These are phyloP conservation scores for Paramecium tetraurelia DNA, from an alignment of 73 alveolate species.

Conservation along the genomic window DNA sequence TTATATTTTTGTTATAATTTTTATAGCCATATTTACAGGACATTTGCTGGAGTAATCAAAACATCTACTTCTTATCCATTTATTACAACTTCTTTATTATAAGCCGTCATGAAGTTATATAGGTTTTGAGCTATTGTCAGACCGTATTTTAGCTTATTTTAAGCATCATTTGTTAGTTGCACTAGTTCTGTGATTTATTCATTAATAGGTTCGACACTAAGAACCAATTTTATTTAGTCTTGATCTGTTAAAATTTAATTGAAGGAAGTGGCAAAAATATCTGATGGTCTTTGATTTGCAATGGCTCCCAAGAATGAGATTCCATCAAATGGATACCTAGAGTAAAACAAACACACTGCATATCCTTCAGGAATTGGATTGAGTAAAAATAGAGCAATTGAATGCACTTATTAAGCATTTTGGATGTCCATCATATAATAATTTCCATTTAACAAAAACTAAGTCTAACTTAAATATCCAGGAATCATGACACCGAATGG, in stretches of 20 bases:
- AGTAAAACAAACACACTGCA: conserved; percentile 84
- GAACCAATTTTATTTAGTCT: conserved; percentile 77
- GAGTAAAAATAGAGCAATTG: conserved; percentile 74
- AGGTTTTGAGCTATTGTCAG: conserved; percentile 87
- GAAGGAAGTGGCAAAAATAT: conserved; percentile 90
- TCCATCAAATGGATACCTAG: conserved; percentile 88
- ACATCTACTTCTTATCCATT: conserved; percentile 71
- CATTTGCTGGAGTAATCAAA: conserved; percentile 83
- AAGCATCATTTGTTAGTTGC: conserved; percentile 75
- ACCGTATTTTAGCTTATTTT: conserved; percentile 84
- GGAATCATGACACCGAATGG: conserved; percentile 71
- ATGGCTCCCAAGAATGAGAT: conserved; percentile 93
- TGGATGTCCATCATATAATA: conserved; percentile 66
- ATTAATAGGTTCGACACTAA: conserved; percentile 80
- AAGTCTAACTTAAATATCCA: conserved; percentile 62
- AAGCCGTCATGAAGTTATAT: conserved; percentile 85
- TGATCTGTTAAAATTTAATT: conserved; percentile 53
- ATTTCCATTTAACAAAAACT: conserved; percentile 53
- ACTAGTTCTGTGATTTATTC: conserved; percentile 74
- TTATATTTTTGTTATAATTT: conserved; percentile 88
- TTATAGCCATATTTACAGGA: conserved; percentile 85
- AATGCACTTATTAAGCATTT: conserved; percentile 70
- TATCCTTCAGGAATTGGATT: conserved; percentile 75
- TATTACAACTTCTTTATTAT: conserved; percentile 65
- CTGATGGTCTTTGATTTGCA: conserved; percentile 94